Base-by-base conservation (phyloP, 352 stramenopile species). In the Bremia lactucae region DNA sequence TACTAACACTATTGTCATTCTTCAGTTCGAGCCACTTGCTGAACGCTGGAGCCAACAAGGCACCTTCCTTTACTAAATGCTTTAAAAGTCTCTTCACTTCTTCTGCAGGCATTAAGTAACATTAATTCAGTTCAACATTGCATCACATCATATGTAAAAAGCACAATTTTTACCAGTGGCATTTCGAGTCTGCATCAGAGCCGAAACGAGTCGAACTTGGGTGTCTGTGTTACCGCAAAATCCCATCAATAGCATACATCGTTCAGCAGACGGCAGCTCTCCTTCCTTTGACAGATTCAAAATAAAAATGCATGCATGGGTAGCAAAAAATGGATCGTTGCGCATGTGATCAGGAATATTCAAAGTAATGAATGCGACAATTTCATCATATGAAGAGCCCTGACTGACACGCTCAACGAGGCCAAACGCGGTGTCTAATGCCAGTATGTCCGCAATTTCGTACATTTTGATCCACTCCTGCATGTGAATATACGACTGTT, bases 1-100 rank as follows among this genome's bases (percentile, higher is more conserved):
- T 77, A 62, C 53, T 62, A 39, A 71, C 64, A 64, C 69, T 87
- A 69, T 74, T 74, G 62, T 88, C 73, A 47, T 69, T 65, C 59
- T 82, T 81, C 31, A 85, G 53, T 37, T 84, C 73, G 11, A 83
- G 63, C 78, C 78, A 91, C 48, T 74, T 82, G 58, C 22, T 58
- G 19, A 85, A 72, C 21, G 75, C 69, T 2, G 58, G 58, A 2
- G 55, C 55, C 26, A 69, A 57, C 45, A 83, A 43, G 1, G 62
- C 65, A 23, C 64, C 59, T 36, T 87, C 71, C 47, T 86, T 83
- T 22, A 80, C 52, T 40, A 91, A 55, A 50, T 88, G 72, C 40
- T 68, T 63, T 19, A 88, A 59, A 40, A 87, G 41, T 16, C 58
- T 55, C 60, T 88, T 87, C 26, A 83, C 49, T 22, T 81, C 55